These are phyloP conservation scores for Vigna mungo DNA, from an alignment of 306 rosid species.

Conservation along the genomic window DNA sequence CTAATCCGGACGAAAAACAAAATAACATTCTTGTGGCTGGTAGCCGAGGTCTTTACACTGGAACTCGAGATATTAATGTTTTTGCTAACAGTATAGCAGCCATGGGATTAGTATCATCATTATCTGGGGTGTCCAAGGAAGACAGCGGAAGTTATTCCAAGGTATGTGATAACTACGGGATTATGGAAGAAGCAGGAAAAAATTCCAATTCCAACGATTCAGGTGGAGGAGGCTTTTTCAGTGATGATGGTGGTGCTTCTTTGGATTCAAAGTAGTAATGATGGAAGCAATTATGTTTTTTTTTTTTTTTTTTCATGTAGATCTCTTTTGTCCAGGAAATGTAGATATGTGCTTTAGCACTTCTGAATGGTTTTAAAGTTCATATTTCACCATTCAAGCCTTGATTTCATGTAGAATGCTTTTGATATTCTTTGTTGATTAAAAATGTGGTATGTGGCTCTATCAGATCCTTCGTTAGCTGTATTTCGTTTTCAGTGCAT, in stretches of 20 bases:
- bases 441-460: not conserved
- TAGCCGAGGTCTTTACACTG: constrained; percentile 80
- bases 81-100: constrained; percentile 88
- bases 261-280: constrained; percentile 48
- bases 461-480: constrained; percentile 16
- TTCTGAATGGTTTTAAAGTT: constrained; percentile 52
- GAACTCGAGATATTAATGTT: constrained; percentile 71
- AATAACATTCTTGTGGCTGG: constrained; percentile 67
- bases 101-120: constrained; percentile 78
- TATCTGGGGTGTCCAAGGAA: constrained; percentile 62
- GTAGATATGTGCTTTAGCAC: constrained; percentile 57
- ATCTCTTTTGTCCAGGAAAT: constrained; percentile 36
- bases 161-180: constrained; percentile 37
- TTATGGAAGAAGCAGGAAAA: constrained; percentile 46
- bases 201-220: constrained; percentile 50
- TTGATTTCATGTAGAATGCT: constrained; percentile 8
- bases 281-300: constrained; percentile 32
- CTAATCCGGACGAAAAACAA: constrained; percentile 62
- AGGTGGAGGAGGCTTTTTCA: constrained; percentile 54
- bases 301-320: constrained; percentile 22
- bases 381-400: constrained; percentile 28
- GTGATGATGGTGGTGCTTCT: constrained; percentile 49
- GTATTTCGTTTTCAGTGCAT: not conserved
- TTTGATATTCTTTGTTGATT: constrained; percentile 7
- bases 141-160: constrained; percentile 41